Evolutionary conservation across 495 filamentous ascomycete genomes (phyloP), one percentile per base, ranked within the genome.

Genomic region (Neurospora terricola): DNA sequence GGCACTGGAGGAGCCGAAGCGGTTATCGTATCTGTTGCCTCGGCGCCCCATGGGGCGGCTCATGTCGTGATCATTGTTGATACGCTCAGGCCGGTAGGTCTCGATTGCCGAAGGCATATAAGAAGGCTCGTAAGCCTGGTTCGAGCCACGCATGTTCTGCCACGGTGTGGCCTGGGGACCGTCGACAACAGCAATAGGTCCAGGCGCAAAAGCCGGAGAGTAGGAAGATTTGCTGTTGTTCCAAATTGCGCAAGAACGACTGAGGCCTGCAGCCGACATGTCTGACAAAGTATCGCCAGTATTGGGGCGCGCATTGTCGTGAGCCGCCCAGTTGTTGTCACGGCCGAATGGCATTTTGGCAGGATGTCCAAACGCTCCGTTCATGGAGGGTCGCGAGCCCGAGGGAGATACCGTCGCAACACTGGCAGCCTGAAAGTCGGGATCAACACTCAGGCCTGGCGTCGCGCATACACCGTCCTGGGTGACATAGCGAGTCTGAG

Each of bases 261-360:
- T 90, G 78, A 88, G 90, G 5, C 84, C 88, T 54, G 83, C 87
- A 69, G 86, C 81, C 72, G 90, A 90, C 27, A 66, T 34, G 54
- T 66, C 54, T 36, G 27, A 34, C 74, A 89, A 76, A 42, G 86
- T 80, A 77, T 93, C 92, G 54, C 88, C 87, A 71, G 88, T 89
- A 59, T 89, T 85, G 45, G 90, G 91, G 42, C 87, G 88, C 71
- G 86, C 82, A 77, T 94, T 92, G 48, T 94, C 91, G 74, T 88
- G 87, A 36, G 77, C 70, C 69, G 82, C 72, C 92, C 92, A 95
- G 54, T 84, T 83, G 71, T 88, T 86, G 62, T 90, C 87, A 54
- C 89, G 86, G 23, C 85, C 81, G 54, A 83, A 78, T 27, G 85
- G 86, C 18, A 85, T 79, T 72, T 86, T 88, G 74, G 80, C 80